Evolutionary conservation across 129 eudicot species (phyloP).

Genomic region (Helianthus tuberosus): DNA sequence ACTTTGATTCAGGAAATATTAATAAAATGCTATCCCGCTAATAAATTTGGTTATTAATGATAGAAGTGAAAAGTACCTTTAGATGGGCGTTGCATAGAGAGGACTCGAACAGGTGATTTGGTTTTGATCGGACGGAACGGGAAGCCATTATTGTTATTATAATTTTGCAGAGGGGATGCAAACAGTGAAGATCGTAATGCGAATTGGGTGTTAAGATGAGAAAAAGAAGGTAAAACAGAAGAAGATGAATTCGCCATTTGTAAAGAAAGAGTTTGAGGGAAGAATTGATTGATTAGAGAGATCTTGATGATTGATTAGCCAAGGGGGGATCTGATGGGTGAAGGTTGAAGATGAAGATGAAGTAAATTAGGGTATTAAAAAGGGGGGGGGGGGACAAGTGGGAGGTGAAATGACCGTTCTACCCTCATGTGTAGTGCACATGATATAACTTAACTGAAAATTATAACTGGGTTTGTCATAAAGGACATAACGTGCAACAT

Average conservation of each 20-base stretch:
- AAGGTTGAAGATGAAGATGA: no score
- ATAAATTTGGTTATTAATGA: not conserved
- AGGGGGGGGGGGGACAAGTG: no score
- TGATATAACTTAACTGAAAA: no score
- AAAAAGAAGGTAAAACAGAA: not conserved
- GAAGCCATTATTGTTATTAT: not conserved
- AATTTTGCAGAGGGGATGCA: constrained; percentile 9
- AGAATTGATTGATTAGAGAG: not conserved
- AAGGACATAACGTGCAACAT: no score
- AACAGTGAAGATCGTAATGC: constrained; percentile 21
- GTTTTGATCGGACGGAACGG: constrained; percentile 18
- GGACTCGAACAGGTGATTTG: constrained; percentile 14
- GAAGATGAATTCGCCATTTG: constrained; percentile 32
- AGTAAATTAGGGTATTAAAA: no score
- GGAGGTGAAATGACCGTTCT: no score
- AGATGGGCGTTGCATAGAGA: constrained; percentile 34
- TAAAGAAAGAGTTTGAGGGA: not conserved
- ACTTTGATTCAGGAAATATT: not conserved
- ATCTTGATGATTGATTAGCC: no score
- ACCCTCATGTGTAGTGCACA: no score
- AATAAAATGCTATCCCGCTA: not conserved
- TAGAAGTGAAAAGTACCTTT: constrained; percentile 26
- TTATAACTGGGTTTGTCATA: no score
- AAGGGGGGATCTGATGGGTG: constrained; percentile 6
- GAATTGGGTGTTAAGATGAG: not conserved